These are phyloP conservation scores for Alternaria angustiovoidea DNA, from an alignment of 2,329 filamentous ascomycete species.

Conservation along the genomic window DNA sequence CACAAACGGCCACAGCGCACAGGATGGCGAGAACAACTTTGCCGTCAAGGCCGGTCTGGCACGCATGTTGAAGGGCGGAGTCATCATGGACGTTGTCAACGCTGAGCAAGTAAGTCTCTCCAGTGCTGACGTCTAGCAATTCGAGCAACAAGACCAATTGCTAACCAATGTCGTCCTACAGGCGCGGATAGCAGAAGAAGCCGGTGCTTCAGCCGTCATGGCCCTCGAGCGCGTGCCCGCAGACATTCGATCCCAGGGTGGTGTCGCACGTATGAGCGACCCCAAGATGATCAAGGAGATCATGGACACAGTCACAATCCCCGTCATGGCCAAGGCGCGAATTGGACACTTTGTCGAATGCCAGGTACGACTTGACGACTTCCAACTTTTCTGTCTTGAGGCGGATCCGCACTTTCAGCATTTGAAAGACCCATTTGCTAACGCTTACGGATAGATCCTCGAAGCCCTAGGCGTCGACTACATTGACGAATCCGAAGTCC, in stretches of 20 bases:
- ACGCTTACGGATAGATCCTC: slow-evolving; percentile 70
- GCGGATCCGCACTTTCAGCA: not conserved
- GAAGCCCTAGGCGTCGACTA: slow-evolving; percentile 95
- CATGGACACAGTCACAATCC: slow-evolving; percentile 92
- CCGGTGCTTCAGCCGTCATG: slow-evolving; percentile 96
- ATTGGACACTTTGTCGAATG: slow-evolving; percentile 99
- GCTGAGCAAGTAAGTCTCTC: slow-evolving; percentile 71
- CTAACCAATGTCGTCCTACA: slow-evolving; percentile 49
- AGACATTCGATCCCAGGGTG: slow-evolving; percentile 90
- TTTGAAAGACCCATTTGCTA: not conserved
- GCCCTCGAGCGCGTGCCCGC: slow-evolving; percentile 96
- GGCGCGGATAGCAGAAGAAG: slow-evolving; percentile 96
- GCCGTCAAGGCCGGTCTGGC: slow-evolving; percentile 94
- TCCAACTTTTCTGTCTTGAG: not conserved
- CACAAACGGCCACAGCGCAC: slow-evolving; percentile 53
- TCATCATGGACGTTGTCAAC: slow-evolving; percentile 99
- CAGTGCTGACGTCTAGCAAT: not conserved
- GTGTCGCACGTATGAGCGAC: slow-evolving; percentile 96
- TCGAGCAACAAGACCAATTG: not conserved
- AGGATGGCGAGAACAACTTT: slow-evolving; percentile 68
- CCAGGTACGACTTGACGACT: slow-evolving; percentile 62
- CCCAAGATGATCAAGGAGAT: slow-evolving; percentile 94
- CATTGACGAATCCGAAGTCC: slow-evolving; percentile 97
- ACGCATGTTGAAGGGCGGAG: slow-evolving; percentile 98
- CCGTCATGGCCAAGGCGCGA: slow-evolving; percentile 98